These are phyloP conservation scores for Chenopodium album DNA, from an alignment of 148 eudicot genomes.

Conservation along the genomic window DNA sequence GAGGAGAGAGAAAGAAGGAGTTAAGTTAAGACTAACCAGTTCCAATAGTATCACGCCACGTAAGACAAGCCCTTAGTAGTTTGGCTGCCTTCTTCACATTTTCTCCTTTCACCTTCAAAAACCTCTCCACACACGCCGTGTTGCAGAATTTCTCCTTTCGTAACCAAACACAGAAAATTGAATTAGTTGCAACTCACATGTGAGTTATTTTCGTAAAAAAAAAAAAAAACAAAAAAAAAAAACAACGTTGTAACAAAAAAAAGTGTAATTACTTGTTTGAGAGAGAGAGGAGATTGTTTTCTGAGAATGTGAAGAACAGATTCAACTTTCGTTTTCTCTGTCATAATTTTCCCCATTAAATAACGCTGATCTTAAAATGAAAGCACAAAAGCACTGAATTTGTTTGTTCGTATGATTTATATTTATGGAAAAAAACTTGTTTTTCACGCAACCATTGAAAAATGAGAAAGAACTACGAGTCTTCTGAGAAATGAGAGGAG, in stretches of 20 bases:
- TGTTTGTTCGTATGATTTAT: not conserved
- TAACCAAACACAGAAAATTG: not conserved
- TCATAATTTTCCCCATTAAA: constrained; percentile 67
- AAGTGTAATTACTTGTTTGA: constrained; percentile 64
- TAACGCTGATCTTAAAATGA: not conserved
- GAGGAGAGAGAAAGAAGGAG: not conserved
- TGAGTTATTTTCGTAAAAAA: too few relatives aligned
- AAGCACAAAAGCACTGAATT: not conserved
- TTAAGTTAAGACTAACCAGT: constrained; percentile 40
- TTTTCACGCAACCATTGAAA: constrained; percentile 4
- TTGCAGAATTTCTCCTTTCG: constrained; percentile 87
- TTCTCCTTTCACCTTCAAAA: constrained; percentile 75
- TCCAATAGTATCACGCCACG: constrained; percentile 78
- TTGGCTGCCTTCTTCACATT: constrained; percentile 86
- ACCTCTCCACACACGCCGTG: constrained; percentile 81
- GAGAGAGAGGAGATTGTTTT: constrained; percentile 77
- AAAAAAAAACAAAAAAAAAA: not conserved
- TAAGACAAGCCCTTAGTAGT: constrained; percentile 69
- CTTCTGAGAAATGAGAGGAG: not conserved
- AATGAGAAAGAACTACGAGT: not conserved
- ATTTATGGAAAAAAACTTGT: not conserved
- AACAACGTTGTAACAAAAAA: not conserved
- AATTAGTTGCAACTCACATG: not conserved
- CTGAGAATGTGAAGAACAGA: constrained; percentile 64
- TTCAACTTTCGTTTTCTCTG: constrained; percentile 50